Evolutionary conservation across 192 early-diverging fungal genomes (phyloP), one percentile per base, ranked within the genome.

Genomic region (Phlyctochytrium arcticum): DNA sequence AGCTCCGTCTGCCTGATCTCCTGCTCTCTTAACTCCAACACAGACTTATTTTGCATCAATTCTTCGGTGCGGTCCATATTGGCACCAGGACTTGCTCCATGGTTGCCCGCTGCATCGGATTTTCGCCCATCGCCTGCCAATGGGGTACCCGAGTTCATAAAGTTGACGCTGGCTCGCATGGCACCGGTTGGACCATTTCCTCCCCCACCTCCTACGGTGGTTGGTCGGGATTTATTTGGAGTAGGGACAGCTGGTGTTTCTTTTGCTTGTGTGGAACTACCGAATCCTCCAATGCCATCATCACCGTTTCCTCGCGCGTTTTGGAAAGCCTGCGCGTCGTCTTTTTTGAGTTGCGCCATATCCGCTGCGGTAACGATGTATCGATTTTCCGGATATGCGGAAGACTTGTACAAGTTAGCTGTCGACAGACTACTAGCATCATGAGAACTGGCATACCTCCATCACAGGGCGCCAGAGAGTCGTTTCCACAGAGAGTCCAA

Each of bases 311-410:
- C 65, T 30, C 66, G 63, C 1, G 62, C 36, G 10, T 77, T 42
- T 26, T 15, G 53, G 17, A 63, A 62, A 21, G 71, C 67, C 35
- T 57, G 51, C 17, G 57, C 46, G 31, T 83, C 75, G 17, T 78
- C 68, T 19, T 67, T 49, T 37, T 76, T 55, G 32, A 79, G 57
- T 35, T 71, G 54, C 27, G 57, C 60, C 36, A 85, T 77, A 63
- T 85, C 84, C 0, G 60, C 77, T 7, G 72, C 48, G 3, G 65
- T 78, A 10, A 86, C 80, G 7, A 51, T 62, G 60, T 70, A 75
- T 12, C 83, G 61, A 21, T 70, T 61, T 68, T 86, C 83, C 9
- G 84, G 84, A 39, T 70, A 83, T 23, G 69, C 71, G 15, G 61
- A 37, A 17, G 37, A 26, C 62, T 80, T 19, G 21, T 12, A 44